Base-by-base conservation (phyloP, 345 rosid species). In the Gossypium thurberi region DNA sequence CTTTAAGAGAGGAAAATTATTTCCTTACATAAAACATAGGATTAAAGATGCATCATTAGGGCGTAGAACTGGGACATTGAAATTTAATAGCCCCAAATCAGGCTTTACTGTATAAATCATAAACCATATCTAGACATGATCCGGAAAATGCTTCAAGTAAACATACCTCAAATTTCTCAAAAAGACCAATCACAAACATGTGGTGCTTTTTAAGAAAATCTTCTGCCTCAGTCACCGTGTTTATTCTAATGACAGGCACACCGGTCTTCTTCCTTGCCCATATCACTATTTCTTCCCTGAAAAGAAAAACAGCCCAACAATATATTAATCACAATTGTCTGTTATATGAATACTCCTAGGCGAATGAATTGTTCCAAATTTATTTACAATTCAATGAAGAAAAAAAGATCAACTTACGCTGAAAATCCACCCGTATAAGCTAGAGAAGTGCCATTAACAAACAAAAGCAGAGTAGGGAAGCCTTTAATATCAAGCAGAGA, bases 241-340 rank as follows among this genome's bases (percentile, higher is more conserved):
- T 83, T 61, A 88, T 57, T 75, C 87, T 86, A 74, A 82, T 59
- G 74, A 87, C 87, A 14, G 97, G 92, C 17, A 76, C 80, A 47
- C 96, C 94, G 14, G 91, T 89, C 87, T 87, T 93, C 79, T 91
- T 93, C 83, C 90, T 87, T 42, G 84, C 85, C 97, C 97, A 93
- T 33, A 88, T 86, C 71, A 93, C 90, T 48, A 93, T 87, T 21
- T 87, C 96, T 66, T 86, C 87, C 80, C 97, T 93, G 84, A 74
- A 53, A 72, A 18, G 60, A 65, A 42, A 71, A 55, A 79, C 17
- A 80, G 74, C 65, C 71, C 64, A 12, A 63, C 17, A 48, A 11
- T n/a, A 25, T 2, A 73, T 18, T 50, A 73, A 63, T n/a, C 73
- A 52, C n/a, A 17, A 52, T 23, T 25, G 10, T 51, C 44, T 43